phyloP scores from a whole-genome alignment of 305 asterid species.

The Solanum hybrid region DNA sequence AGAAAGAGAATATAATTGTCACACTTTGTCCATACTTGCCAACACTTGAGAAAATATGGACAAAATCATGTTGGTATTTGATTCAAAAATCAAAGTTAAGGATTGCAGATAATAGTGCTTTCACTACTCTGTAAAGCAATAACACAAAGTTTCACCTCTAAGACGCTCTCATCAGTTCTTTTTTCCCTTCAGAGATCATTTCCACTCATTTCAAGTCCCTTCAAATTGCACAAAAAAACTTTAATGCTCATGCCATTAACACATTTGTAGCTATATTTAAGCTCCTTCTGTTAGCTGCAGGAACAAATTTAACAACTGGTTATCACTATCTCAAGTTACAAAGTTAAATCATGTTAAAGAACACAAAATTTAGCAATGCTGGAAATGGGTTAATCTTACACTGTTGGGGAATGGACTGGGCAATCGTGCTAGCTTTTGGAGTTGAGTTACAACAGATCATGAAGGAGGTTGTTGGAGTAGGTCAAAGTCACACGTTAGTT shows the following conservation, averaged over 20 bases:
- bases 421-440: not conserved
- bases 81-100: not conserved
- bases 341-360: not conserved
- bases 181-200: too few relatives aligned
- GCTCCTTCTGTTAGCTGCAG: not conserved
- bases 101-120: not conserved
- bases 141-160: not conserved
- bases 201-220: not conserved
- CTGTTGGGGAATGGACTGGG: not conserved
- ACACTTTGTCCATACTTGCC: too few relatives aligned
- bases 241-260: not conserved
- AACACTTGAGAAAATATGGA: too few relatives aligned
- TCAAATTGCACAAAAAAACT: too few relatives aligned
- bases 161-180: not conserved
- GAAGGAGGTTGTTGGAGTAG: not conserved
- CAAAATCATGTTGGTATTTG: not conserved
- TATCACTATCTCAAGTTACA: not conserved
- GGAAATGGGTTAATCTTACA: not conserved
- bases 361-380: not conserved
- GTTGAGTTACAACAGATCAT: not conserved
- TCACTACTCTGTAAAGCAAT: not conserved
- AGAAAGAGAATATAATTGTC: too few relatives aligned
- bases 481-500: not conserved
- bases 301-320: not conserved
- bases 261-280: not conserved